Percentiles rank a stretch among this genome's conserved stretches.
These are phyloP conservation scores for Ceratocystis ficicola DNA, from an alignment of 2,329 filamentous ascomycete genomes.

Conservation along the genomic window DNA sequence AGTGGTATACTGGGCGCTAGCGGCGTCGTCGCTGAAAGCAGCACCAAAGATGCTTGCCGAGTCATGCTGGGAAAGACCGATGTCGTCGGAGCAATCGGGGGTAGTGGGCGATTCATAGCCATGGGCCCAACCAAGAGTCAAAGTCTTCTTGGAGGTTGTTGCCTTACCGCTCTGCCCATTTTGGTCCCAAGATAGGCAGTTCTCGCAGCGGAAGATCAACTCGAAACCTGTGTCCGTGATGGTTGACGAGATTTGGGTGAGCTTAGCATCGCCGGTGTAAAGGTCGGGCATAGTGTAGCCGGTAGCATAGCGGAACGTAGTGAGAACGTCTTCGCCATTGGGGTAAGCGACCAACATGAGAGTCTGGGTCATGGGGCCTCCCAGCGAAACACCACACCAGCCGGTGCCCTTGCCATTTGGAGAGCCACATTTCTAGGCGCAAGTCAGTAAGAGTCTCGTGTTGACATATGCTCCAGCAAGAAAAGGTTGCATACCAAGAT, in stretches of 20 bases:
- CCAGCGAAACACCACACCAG: slow-evolving; percentile 47
- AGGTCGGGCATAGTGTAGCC: slow-evolving; percentile 47
- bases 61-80: slow-evolving; percentile 44
- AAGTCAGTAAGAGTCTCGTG: slow-evolving; percentile 30
- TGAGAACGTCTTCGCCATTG: slow-evolving; percentile 40
- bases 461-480: not conserved
- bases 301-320: slow-evolving; percentile 45
- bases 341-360: slow-evolving; percentile 49
- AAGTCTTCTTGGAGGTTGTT: slow-evolving; percentile 34
- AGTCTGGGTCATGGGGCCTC: slow-evolving; percentile 45
- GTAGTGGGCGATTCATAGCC: slow-evolving; percentile 35
- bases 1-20: slow-evolving; percentile 28
- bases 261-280: slow-evolving; percentile 49
- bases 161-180: slow-evolving; percentile 34
- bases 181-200: slow-evolving; percentile 38
- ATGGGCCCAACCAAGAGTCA: slow-evolving; percentile 47
- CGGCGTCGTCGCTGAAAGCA: slow-evolving; percentile 28
- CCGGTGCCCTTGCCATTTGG: slow-evolving; percentile 32
- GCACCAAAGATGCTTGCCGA: slow-evolving; percentile 34
- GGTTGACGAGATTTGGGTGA: slow-evolving; percentile 48
- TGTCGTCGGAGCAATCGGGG: slow-evolving; percentile 33
- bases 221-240: slow-evolving; percentile 48
- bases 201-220: slow-evolving; percentile 34
- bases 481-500: slow-evolving; percentile 35
- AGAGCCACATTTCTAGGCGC: slow-evolving; percentile 24